Evolutionary conservation across 2,329 filamentous ascomycete species (phyloP), one percentile per base, ranked within the genome.

Genomic region (Phoma sp.): DNA sequence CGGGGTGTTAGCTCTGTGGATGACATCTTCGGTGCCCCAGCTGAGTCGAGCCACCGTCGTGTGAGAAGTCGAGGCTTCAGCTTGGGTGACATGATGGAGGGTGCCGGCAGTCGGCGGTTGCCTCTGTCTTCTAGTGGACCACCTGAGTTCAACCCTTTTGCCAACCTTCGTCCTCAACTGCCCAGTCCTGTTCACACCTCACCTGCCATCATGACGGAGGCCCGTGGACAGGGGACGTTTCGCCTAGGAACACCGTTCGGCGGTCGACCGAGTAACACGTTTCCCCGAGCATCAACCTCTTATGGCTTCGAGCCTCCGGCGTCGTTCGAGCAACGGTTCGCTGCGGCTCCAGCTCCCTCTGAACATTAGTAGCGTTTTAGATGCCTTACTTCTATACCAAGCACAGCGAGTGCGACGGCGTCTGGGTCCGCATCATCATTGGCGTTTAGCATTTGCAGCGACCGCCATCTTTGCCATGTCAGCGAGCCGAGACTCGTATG

Each of bases 1-100:
- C 69, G 72, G 33, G 69, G 70, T 19, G 77, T 77, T 33, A 78
- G 76, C 57, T 75, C 78, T 6, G 73, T 76, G 35, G 74, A 72
- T 44, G 75, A 81, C 52, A 68, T 82, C 8, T 80, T 83, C 58
- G 75, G 77, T 50, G 74, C 75, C 31, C 74, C 77, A 35, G 74
- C 77, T 25, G 81, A 85, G 55, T 77, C 78, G 9, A 81, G 82
- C 48, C 80, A 84, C 61, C 81, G 83, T 51, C 81, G 84, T 27
- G 80, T 85, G 31, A 82, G 85, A 36, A 85, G 81, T 62, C 83
- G 86, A 38, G 85, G 85, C 50, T 86, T 85, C 64, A 88, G 84
- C 41, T 78, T 84, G 22, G 82, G 85, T 44, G 83, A 85, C 47
- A 80, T 84, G 55, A 79, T 78, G 58, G 78, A 78, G 25, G 77